Evolutionary conservation across 257 asterid species (phyloP), one percentile per base, ranked within the genome.

Genomic region (Penstemon barbatus): DNA sequence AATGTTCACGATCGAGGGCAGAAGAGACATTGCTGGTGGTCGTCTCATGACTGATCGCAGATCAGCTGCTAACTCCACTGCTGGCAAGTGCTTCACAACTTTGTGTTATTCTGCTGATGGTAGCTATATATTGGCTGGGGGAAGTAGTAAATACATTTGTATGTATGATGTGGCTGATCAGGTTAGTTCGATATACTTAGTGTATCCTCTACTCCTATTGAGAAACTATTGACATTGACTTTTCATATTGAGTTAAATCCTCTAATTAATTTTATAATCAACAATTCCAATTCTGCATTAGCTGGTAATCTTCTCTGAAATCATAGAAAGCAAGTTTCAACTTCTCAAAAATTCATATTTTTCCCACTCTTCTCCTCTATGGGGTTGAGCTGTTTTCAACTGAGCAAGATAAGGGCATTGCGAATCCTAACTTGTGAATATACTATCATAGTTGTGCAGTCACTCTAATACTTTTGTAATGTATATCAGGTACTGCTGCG

Each of bases 41-140:
- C 99, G 99, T 57, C 93, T 94, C 73, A 87, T 91, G 99, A 84
- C 96, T 56, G 99, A 94, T 86, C 95, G 97, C 36, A 83, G 96
- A 74, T 81, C 97, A 15, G 90, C 97, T 75, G 96, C 96, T 33
- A 93, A 88, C 80, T 88, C 96, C 40, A 73, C 88, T 54, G 85
- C 84, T 45, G 97, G 97, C 57, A 94, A 91, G 85, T 94, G 85
- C 87, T 94, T 94, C 89, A 94, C 99, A 50, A 79, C 91, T 62
- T 72, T 91, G 80, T 84, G 89, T 70, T 94, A 94, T 82, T 91
- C 99, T 52, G 97, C 97, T 81, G 99, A 94, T 80, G 99, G 99
- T 51, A 83, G 87, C 81, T 94, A 94, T 77, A 94, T 94, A 73
- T 83, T 94, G 69, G 99, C 97, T 73, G 99, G 96, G 65, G 99